Evolutionary conservation across 1,284 basidiomycete species (phyloP), one percentile per base, ranked within the genome.

Genomic region (Singerocomus inundabilis): DNA sequence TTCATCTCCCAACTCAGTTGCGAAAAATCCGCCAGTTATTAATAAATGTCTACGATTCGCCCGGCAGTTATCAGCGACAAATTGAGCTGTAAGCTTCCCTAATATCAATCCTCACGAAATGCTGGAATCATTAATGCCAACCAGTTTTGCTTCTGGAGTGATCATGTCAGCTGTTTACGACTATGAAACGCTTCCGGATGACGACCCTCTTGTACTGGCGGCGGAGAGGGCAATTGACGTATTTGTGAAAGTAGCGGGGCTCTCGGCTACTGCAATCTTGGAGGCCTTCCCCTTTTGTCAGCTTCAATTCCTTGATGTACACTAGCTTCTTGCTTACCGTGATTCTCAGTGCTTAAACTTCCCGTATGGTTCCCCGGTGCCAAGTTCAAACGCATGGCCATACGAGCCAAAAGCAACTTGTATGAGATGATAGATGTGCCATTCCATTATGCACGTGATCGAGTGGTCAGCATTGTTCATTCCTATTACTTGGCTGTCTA

Each of bases 121-220:
- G 30, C 36, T 46, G 33, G n/a, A 35, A 48, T 31, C 11, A 9
- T 24, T 18, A 21, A 36, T 50, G n/a, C 28, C 31, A 16, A 21
- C 24, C 46, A 66, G 64, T 5, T 66, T 64, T 48, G 61, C 64
- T 46, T 69, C 67, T 15, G 59, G 61, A 15, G 50, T 66, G 31
- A 70, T 66, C 48, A 70, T 66, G 64, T 68, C 64, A n/a, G 56
- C 45, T 25, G 64, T 70, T n/a, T 66, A 66, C 34, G 64, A 67
- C 40, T 70, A 66, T 46, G 66, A 70, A 46, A 67, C 66, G 7
- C 33, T 48, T 45, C 58, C 56, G 16, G 46, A 58, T 16, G 53
- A 57, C 29, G 64, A 66, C 51, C 64, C 64, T 1, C 58, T 66
- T 15, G 54, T 66, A 18, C 46, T 63, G 35, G 54, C 58, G 7